phyloP scores from a whole-genome alignment of 73 alveolate species.

The Tetrahymena borealis region DNA sequence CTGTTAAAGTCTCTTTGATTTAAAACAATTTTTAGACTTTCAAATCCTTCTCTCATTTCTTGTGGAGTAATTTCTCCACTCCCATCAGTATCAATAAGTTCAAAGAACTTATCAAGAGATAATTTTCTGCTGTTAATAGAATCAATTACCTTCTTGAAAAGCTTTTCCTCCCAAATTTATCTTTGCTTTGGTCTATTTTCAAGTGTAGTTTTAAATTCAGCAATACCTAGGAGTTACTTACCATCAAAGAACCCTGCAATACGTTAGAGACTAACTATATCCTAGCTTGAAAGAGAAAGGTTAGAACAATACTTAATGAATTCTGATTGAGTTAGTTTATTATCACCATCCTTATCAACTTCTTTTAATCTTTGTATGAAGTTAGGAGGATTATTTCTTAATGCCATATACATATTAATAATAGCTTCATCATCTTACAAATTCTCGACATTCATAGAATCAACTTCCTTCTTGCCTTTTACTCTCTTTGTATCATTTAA shows the following conservation, averaged over 20 bases:
- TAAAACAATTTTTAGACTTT: constrained; percentile 14
- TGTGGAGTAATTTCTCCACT: constrained; percentile 21
- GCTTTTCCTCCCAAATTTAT: constrained; percentile 6
- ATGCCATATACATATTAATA: constrained; percentile 8
- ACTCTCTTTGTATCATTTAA: background rate
- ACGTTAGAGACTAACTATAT: constrained; percentile 15
- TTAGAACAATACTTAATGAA: background rate
- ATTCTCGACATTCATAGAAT: constrained; percentile 1
- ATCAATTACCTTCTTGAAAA: constrained; percentile 24
- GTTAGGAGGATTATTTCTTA: constrained; percentile 33
- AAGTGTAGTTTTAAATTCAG: constrained; percentile 8
- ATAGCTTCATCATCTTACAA: constrained; percentile 36
- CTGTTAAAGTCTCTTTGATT: constrained; percentile 25
- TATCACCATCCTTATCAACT: constrained; percentile 27
- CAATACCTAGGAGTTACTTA: constrained; percentile 15
- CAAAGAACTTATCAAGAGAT: constrained; percentile 13
- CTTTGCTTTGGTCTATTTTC: constrained; percentile 30
- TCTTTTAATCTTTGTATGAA: constrained; percentile 23
- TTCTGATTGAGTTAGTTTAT: constrained; percentile 20
- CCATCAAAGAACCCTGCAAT: constrained; percentile 11
- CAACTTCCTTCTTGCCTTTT: background rate
- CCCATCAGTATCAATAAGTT: constrained; percentile 32
- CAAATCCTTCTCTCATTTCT: constrained; percentile 20
- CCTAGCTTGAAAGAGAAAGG: background rate
- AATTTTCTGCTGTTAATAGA: constrained; percentile 20